Percentiles rank a stretch among this genome's conserved stretches.
These are phyloP conservation scores for Vigna nakashimae DNA, from an alignment of 306 rosid species.

Conservation along the genomic window DNA sequence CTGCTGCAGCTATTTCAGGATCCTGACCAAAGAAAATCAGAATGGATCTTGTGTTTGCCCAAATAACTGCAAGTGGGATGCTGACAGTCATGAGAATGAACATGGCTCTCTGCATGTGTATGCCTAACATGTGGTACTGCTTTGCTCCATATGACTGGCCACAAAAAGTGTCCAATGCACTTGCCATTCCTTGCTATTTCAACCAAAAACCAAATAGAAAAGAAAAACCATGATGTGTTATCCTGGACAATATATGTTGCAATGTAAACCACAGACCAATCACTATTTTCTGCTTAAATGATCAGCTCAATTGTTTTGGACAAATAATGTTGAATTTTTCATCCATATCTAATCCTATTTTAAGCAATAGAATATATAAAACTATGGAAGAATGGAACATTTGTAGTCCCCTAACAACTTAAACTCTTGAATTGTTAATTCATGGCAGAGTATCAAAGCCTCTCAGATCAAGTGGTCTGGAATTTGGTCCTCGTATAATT, in stretches of 20 bases:
- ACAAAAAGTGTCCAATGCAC: constrained; percentile 77
- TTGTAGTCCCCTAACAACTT: neutral
- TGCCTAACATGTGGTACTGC: constrained; percentile 68
- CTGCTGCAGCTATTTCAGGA: constrained; percentile 57
- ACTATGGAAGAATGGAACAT: neutral
- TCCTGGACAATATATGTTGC: constrained; percentile 7
- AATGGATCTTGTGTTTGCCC: constrained; percentile 61
- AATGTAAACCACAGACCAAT: neutral
- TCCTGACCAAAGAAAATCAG: constrained; percentile 71
- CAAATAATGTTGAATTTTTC: neutral
- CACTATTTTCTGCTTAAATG: neutral
- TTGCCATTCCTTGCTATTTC: constrained; percentile 71
- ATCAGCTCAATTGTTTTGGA: neutral
- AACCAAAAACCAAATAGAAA: neutral
- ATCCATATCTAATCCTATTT: neutral
- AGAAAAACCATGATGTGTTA: neutral
- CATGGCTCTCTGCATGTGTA: constrained; percentile 78
- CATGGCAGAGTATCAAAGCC: neutral
- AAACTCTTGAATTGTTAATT: neutral
- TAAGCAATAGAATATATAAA: neutral
- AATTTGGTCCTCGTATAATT: neutral
- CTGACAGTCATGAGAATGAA: constrained; percentile 59
- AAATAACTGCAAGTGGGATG: constrained; percentile 61
- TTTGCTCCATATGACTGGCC: constrained; percentile 84
- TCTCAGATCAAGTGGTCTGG: neutral